A percentile compares a stretch with the other conserved stretches of the same genome.
Evolutionary conservation across 2,329 filamentous ascomycete species (phyloP).

Genomic region (Xylaria sp.): DNA sequence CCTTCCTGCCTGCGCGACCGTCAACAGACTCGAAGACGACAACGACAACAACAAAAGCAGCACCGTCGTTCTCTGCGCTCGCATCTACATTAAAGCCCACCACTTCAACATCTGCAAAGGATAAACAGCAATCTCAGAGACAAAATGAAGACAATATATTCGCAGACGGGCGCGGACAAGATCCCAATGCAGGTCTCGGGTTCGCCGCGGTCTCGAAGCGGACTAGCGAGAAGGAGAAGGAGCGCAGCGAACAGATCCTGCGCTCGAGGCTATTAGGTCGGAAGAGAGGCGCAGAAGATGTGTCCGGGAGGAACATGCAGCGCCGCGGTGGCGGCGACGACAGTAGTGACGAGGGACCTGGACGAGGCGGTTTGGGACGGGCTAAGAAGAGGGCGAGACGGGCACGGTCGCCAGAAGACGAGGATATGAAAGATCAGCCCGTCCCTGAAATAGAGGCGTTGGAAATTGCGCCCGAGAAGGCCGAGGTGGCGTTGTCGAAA

Average conservation of each 20-base stretch:
- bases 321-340: conserved; percentile 14
- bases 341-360: conserved; percentile 30
- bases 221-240: conserved; percentile 2
- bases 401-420: conserved; percentile 12
- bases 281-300: conserved; percentile 16
- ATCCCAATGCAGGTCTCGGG: conserved; percentile 28
- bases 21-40: neutral
- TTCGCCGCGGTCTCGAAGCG: conserved; percentile 10
- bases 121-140: conserved; percentile 3
- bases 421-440: neutral
- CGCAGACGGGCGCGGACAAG: conserved; percentile 21
- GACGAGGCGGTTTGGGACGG: conserved; percentile 30
- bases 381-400: conserved; percentile 26
- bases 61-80: conserved; percentile 19
- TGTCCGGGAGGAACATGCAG: conserved; percentile 10
- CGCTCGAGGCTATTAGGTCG: conserved; percentile 25
- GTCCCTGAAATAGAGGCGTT: neutral
- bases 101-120: neutral
- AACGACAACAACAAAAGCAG: conserved; percentile 4
- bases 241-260: conserved; percentile 19
- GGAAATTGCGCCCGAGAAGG: neutral
- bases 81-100: conserved; percentile 8
- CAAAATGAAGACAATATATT: conserved; percentile 19
- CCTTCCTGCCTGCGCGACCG: conserved; percentile 13
- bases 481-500: neutral